Base-by-base conservation (phyloP, 352 stramenopile genomes). In the Globisporangium recalcitrans region DNA sequence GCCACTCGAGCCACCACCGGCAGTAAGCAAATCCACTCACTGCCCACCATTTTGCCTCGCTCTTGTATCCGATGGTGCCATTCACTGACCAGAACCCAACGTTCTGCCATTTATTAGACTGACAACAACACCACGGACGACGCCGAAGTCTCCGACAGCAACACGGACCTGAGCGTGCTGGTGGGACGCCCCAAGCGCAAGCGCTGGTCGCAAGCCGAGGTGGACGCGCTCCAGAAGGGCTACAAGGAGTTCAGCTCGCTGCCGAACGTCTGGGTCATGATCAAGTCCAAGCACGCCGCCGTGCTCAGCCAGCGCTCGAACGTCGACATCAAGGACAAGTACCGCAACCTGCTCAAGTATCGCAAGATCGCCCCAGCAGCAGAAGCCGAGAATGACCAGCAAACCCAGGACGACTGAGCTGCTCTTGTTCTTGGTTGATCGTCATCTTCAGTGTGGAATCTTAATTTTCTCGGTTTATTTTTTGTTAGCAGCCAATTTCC, bases 311-410 rank as follows among this genome's bases (percentile, higher is more conserved):
- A 74, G 57, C 78, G 82, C 24, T 82, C 72, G 29, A 91, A 91
- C 51, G 78, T 93, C 22, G 79, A 93, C 55, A 53, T 93, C 42
- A 93, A 93, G 70, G 84, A 93, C 70, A 93, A 93, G 68, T 89
- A 88, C 60, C 84, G 84, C 42, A 93, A 93, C 60, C 40, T 93
- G 36, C 40, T 78, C 59, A 82, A 75, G 56, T 75, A 74, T 31
- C 67, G 71, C 58, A 75, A 70, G 47, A 63, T 57, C n/a, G 51
- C 32, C 10, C 16, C 51, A 14, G 27, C 27, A 26, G 32, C 52
- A 11, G n/a, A n/a, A n/a, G 54, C 21, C n/a, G 13, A 36, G 4
- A 44, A 69, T 36, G 24, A n/a, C 10, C 16, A 22, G 16, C 16
- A n/a, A 16, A 58, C 21, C 26, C 22, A 38, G 16, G 52, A 69